Evolutionary conservation across 2,329 filamentous ascomycete genomes (phyloP).

Genomic region (Ophiosphaerella herpotricha): DNA sequence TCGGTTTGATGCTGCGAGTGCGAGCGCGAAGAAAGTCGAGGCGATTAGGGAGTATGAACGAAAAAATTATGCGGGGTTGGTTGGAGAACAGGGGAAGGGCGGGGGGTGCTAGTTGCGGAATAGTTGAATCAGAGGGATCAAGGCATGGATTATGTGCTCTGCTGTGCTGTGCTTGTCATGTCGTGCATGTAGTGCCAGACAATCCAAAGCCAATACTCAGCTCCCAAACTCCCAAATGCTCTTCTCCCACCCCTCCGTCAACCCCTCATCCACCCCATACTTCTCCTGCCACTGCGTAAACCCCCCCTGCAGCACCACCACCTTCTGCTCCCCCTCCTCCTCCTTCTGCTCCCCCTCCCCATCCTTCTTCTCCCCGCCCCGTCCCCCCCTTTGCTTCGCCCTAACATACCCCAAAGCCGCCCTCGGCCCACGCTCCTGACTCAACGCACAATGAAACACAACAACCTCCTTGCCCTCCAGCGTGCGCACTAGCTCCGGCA

Average conservation of each 20-base stretch:
- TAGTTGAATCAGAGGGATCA: no score
- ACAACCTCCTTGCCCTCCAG: constrained; percentile 79
- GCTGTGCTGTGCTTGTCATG: no score
- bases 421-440: constrained; percentile 84
- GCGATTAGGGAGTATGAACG: constrained; percentile 56
- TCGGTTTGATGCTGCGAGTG: constrained; percentile 71
- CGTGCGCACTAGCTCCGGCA: constrained; percentile 81
- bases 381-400: constrained; percentile 62
- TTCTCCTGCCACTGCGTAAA: constrained; percentile 89
- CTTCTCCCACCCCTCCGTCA: constrained; percentile 84
- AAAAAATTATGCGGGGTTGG: constrained; percentile 37
- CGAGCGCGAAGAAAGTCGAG: constrained; percentile 62
- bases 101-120: background rate
- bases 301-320: constrained; percentile 80
- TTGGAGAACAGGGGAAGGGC: constrained; percentile 12
- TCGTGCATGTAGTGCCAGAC: no score
- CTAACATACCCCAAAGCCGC: constrained; percentile 81
- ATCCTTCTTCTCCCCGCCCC: background rate
- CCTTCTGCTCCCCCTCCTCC: constrained; percentile 61
- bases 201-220: background rate
- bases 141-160: no score
- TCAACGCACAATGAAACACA: constrained; percentile 92
- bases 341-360: constrained; percentile 30
- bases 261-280: constrained; percentile 73
- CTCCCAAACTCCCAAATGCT: constrained; percentile 75